These are phyloP conservation scores for Xylariaceae sp. DNA, from an alignment of 2,329 filamentous ascomycete genomes.

Conservation along the genomic window DNA sequence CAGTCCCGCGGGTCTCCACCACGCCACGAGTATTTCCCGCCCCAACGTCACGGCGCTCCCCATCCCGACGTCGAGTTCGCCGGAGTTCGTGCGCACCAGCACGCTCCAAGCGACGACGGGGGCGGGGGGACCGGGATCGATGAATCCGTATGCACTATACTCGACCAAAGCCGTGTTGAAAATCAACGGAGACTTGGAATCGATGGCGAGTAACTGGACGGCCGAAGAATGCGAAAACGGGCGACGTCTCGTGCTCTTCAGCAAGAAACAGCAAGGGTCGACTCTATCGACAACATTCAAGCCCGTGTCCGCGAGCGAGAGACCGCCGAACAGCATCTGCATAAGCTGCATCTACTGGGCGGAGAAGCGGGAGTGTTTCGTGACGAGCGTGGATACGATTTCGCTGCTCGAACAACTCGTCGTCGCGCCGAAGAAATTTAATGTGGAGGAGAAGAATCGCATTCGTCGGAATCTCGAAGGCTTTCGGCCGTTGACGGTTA, in stretches of 20 bases:
- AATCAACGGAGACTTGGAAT: conserved; percentile 76
- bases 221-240: conserved; percentile 73
- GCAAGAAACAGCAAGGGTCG: conserved; percentile 72
- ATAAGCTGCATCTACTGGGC: conserved; percentile 98
- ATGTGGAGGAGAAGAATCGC: conserved; percentile 96
- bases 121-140: conserved; percentile 40
- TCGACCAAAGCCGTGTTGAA: conserved; percentile 80
- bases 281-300: conserved; percentile 77
- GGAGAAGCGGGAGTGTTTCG: conserved; percentile 83
- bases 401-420: conserved; percentile 89
- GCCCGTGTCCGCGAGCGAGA: conserved; percentile 71
- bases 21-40: conserved; percentile 39
- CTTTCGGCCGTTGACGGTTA: conserved; percentile 87
- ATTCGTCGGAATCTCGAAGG: conserved; percentile 94
- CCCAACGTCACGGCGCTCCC: conserved; percentile 46
- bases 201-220: conserved; percentile 80
- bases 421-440: conserved; percentile 68
- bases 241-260: conserved; percentile 83
- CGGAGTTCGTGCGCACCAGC: conserved; percentile 53
- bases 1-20: conserved; percentile 38
- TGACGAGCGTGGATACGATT: conserved; percentile 96
- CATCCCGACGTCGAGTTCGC: conserved; percentile 41
- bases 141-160: conserved; percentile 77
- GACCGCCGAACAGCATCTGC: conserved; percentile 78
- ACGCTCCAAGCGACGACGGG: conserved; percentile 40